Evolutionary conservation across 495 filamentous ascomycete genomes (phyloP).

Genomic region (Penicillium atrosanguineum): DNA sequence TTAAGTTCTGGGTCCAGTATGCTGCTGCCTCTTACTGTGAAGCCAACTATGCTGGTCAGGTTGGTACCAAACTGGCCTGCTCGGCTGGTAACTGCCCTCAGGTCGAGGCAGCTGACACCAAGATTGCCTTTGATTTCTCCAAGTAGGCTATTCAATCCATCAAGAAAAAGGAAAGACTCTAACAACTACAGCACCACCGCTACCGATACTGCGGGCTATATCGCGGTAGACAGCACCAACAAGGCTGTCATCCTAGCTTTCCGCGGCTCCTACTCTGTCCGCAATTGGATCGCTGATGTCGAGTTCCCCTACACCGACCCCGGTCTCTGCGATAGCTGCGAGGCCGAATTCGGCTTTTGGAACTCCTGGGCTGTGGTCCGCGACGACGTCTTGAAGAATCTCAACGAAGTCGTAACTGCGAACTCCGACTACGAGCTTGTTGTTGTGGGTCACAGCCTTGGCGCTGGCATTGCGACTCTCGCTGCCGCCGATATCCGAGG

Average conservation of each 20-base stretch:
- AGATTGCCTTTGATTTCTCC: constrained; percentile 55
- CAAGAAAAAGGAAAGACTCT: not conserved
- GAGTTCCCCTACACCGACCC: constrained; percentile 37
- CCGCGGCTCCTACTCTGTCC: constrained; percentile 60
- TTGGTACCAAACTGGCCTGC: constrained; percentile 54
- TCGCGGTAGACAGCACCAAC: constrained; percentile 59
- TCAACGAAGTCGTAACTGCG: constrained; percentile 26
- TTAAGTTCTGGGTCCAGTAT: constrained; percentile 67
- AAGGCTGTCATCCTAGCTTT: constrained; percentile 61
- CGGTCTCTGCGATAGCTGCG: constrained; percentile 47
- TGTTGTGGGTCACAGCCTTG: constrained; percentile 63
- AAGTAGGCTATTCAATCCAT: constrained; percentile 41
- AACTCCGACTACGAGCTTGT: constrained; percentile 53
- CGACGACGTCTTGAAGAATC: constrained; percentile 31
- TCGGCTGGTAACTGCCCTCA: constrained; percentile 51
- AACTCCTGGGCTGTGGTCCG: constrained; percentile 46
- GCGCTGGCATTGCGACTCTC: constrained; percentile 59
- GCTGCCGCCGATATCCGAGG: constrained; percentile 56
- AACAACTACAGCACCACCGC: constrained; percentile 40
- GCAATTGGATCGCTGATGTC: constrained; percentile 65
- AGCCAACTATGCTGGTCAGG: constrained; percentile 37
- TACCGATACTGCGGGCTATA: constrained; percentile 63
- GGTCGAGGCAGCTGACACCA: constrained; percentile 51
- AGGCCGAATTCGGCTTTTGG: constrained; percentile 54
- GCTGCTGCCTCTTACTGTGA: constrained; percentile 65